Evolutionary conservation across 2,329 filamentous ascomycete genomes (phyloP).

Genomic region (Didymella lethalis): DNA sequence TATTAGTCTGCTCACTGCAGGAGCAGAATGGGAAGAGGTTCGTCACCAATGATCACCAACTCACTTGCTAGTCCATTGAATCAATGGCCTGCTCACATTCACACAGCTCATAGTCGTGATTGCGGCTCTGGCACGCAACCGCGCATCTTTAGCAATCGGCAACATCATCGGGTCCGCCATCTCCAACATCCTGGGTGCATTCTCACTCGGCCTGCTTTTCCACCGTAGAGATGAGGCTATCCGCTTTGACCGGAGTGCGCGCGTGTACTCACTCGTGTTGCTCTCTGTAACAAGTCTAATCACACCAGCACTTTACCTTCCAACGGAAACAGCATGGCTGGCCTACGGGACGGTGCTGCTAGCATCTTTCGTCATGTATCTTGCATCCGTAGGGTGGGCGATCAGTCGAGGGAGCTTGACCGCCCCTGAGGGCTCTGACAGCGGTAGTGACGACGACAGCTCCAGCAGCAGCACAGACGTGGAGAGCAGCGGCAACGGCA

Average conservation of each 20-base stretch:
- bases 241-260: not conserved
- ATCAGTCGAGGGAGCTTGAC: not conserved
- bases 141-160: not conserved
- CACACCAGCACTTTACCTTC: not conserved
- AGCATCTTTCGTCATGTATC: not conserved
- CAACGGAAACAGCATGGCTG: not conserved
- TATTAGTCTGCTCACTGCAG: not conserved
- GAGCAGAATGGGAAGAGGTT: not conserved
- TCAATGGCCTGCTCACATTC: not conserved
- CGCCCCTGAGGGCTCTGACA: not conserved
- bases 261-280: not conserved
- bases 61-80: not conserved
- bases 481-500: not conserved
- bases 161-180: not conserved
- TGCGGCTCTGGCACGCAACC: not conserved
- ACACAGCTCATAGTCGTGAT: not conserved
- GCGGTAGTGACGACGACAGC: not conserved
- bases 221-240: not conserved
- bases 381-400: not conserved
- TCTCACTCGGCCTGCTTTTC: not conserved
- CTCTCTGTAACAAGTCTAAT: not conserved
- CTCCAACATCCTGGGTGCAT: not conserved
- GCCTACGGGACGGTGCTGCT: not conserved
- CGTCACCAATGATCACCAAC: not conserved
- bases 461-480: not conserved